A percentile compares a stretch with the other conserved stretches of the same genome.
These are phyloP conservation scores for Pinus albicaulis DNA, from an alignment of 75 land plant species.

Conservation along the genomic window DNA sequence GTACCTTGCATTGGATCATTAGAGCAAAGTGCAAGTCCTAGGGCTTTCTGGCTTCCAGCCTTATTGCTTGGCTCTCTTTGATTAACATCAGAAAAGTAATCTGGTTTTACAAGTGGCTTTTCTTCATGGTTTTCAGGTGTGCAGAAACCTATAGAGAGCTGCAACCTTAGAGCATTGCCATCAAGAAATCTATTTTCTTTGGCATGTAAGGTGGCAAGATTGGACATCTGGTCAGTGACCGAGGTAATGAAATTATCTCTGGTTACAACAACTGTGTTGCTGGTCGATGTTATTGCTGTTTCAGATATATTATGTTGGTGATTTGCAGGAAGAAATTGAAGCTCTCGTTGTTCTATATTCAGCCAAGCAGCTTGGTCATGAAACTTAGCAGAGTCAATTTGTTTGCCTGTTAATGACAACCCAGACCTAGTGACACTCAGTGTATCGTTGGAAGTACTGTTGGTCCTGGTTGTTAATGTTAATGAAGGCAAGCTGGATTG, in stretches of 20 bases:
- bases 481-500: too few relatives aligned
- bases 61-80: too few relatives aligned
- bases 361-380: background rate
- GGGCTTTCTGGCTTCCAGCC: too few relatives aligned
- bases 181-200: background rate
- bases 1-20: too few relatives aligned
- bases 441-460: too few relatives aligned
- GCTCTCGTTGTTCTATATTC: background rate
- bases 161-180: conserved; percentile 13
- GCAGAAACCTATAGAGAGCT: conserved; percentile 42
- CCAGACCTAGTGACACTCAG: background rate
- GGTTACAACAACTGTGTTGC: background rate
- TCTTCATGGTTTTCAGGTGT: background rate
- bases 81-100: too few relatives aligned
- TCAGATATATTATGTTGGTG: background rate
- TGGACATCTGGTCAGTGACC: background rate
- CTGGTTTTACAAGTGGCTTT: background rate
- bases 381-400: background rate
- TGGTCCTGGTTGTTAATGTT: too few relatives aligned
- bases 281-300: background rate
- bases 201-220: background rate
- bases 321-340: background rate
- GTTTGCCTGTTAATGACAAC: background rate
- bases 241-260: background rate
- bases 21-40: too few relatives aligned